Conservation (phyloP, 2,329 filamentous ascomycete genomes). For the Paecilomyces sp. region DNA sequence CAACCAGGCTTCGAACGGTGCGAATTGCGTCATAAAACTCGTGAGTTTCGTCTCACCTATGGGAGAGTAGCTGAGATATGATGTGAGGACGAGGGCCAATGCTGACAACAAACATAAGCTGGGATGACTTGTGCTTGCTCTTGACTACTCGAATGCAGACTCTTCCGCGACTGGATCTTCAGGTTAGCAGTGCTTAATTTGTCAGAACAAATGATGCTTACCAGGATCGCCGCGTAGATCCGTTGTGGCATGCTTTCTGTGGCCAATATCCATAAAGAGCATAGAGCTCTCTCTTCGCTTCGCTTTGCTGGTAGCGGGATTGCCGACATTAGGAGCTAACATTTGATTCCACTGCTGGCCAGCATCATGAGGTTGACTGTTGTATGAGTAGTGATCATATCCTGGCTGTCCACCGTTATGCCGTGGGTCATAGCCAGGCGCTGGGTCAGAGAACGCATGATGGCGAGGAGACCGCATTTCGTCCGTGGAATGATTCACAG, state of each 20-base stretch:
- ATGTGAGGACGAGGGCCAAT: not conserved
- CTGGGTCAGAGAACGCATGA: constrained; percentile 62
- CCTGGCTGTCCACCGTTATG: constrained; percentile 46
- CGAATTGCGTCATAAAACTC: constrained; percentile 24
- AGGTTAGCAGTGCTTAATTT: not conserved
- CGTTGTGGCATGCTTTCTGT: constrained; percentile 19
- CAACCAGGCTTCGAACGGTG: constrained; percentile 17
- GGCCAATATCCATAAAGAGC: constrained; percentile 35
- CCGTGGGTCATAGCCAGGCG: constrained; percentile 50
- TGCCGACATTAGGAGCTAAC: constrained; percentile 29
- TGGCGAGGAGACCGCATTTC: constrained; percentile 57
- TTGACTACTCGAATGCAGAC: constrained; percentile 8
- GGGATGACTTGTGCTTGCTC: not conserved
- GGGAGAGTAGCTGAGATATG: constrained; percentile 1
- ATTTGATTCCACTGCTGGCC: constrained; percentile 32
- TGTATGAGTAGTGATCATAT: constrained; percentile 34
- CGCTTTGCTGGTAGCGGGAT: constrained; percentile 31
- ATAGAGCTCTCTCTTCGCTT: constrained; percentile 44
- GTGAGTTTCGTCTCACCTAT: constrained; percentile 14
- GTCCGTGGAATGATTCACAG: constrained; percentile 38
- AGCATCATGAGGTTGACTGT: constrained; percentile 19
- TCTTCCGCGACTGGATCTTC: constrained; percentile 9
- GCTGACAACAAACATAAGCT: not conserved
- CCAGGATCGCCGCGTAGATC: constrained; percentile 15
- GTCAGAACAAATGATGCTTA: constrained; percentile 7